These are phyloP conservation scores for Suhomyces anneliseae DNA, from an alignment of 1,139 yeast genomes.

Conservation along the genomic window DNA sequence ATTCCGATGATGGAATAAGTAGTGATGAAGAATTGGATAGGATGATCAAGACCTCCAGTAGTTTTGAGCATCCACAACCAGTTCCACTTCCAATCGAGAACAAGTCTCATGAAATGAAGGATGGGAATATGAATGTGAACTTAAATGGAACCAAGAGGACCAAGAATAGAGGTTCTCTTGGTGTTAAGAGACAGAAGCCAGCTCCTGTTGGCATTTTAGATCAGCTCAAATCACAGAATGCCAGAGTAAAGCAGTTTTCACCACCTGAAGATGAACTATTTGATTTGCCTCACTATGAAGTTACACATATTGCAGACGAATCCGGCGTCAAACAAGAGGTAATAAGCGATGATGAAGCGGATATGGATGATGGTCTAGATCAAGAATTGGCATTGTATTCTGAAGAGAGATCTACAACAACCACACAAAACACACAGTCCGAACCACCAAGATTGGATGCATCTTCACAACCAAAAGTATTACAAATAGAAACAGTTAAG, in stretches of 20 bases:
- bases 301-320: neutral
- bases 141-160: neutral
- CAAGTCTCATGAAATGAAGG: neutral
- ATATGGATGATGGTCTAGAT: constrained; percentile 31
- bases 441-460: neutral
- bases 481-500: neutral
- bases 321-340: neutral
- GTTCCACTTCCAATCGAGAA: neutral
- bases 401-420: neutral
- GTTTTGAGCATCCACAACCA: neutral
- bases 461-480: neutral
- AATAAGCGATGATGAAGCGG: constrained; percentile 16
- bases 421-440: neutral
- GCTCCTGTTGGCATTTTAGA: constrained; percentile 1
- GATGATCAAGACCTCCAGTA: neutral
- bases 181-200: neutral
- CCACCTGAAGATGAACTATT: neutral
- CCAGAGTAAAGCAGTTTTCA: neutral
- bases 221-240: neutral
- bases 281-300: constrained; percentile 6
- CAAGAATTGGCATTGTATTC: constrained; percentile 21
- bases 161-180: neutral
- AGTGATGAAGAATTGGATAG: constrained; percentile 9
- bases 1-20: constrained; percentile 6
- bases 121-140: too few species aligned